phyloP scores from a whole-genome alignment of 2,329 filamentous ascomycete genomes.

The Lachnellula subtilissima region DNA sequence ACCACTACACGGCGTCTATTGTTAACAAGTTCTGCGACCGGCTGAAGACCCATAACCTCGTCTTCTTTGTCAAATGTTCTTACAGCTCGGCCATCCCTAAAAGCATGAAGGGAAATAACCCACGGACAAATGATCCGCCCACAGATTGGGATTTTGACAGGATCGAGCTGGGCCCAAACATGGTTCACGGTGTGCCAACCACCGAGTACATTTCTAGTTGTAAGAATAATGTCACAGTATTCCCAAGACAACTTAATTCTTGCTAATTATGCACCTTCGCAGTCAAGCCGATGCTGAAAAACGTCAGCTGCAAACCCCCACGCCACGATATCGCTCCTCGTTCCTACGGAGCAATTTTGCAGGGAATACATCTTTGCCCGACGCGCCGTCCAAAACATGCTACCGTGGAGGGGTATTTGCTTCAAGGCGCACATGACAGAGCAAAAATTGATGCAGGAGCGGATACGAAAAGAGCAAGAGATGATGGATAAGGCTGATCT shows the following conservation, averaged over 20 bases:
- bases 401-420: neutral
- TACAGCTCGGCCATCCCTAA: neutral
- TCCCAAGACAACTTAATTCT: neutral
- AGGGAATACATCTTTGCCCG: neutral
- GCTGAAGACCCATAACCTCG: neutral
- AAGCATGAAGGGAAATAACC: neutral
- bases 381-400: neutral
- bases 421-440: neutral
- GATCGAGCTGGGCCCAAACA: neutral
- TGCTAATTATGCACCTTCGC: neutral
- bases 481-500: neutral
- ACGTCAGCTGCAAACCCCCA: neutral
- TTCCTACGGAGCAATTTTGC: neutral
- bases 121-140: neutral
- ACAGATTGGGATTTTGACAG: neutral
- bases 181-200: neutral
- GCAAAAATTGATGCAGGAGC: neutral
- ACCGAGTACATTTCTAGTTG: neutral
- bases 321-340: neutral
- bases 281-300: neutral
- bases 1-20: neutral
- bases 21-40: neutral
- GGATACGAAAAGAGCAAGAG: neutral
- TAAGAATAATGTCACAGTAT: neutral
- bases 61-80: neutral